Base-by-base conservation (phyloP, 106 monocot genomes). In the Alisma plantagoaquatica region DNA sequence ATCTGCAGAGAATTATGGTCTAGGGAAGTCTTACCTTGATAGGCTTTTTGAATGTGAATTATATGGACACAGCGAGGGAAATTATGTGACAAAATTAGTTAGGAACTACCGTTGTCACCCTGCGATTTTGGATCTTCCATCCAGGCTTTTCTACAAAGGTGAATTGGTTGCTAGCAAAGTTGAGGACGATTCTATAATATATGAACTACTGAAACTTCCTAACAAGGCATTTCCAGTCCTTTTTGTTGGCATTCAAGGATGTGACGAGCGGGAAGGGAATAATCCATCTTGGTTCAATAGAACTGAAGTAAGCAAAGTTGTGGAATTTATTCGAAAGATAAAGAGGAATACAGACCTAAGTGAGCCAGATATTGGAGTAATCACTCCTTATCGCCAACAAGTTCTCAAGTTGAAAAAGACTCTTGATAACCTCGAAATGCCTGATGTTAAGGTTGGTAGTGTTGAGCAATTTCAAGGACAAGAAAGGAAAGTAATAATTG, bases 261-360 rank as follows among this genome's bases (percentile, higher is more conserved):
- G 78, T 43, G 98, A 98, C 72, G 98, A 98, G 74, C 78, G 90
- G 52, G 98, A 85, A 46, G 98, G 98, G 3, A 86, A 46, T 31
- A 86, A 89, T 47, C 98, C 98, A 42, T 90, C 89, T n/a, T 98
- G 98, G 98, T 98, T 98, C 62, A 98, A 98, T 76, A 73, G 98
- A 43, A 79, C 71, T 31, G 98, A 98, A 62, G 90, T 74, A 10
- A 98, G 98, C 65, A 98, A 98, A 70, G 82, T 84, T 17, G 77
- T 98, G 18, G 76, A 82, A 16, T 71, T 77, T 23, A 77, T 98
- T 15, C 64, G 48, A 46, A 98, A 79, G 30, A 21, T 98, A 42
- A 78, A n/a, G 3, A 60, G 33, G 46, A 69, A 17, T 44, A 56
- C 45, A 35, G 76, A 84, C 42, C 12, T 98, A 27, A 30, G 3